These are phyloP conservation scores for Calocera viscosa DNA, from an alignment of 768 basidiomycete genomes.

Conservation along the genomic window DNA sequence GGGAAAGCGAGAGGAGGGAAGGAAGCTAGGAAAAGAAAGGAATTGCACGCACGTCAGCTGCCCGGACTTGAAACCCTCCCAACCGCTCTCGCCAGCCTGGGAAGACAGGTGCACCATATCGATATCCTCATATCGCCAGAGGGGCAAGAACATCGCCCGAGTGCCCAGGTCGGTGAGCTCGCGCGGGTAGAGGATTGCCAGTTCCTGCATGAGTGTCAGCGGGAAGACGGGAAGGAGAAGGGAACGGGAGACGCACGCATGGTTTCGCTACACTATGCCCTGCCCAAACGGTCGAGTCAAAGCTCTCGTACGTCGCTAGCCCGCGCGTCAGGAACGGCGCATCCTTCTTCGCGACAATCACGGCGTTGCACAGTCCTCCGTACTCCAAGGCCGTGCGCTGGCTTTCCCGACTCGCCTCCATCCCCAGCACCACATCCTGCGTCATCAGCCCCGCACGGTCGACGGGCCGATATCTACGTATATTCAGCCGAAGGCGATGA, in stretches of 20 bases:
- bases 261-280: constrained; percentile 24
- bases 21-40: no score
- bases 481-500: constrained; percentile 25
- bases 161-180: background rate
- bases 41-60: constrained; percentile 2
- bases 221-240: background rate
- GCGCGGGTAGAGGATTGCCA: background rate
- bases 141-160: background rate
- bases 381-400: constrained; percentile 19
- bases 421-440: constrained; percentile 24
- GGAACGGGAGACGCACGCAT: constrained; percentile 22
- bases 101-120: background rate
- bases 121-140: background rate
- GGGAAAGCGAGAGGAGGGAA: background rate
- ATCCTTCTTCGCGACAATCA: constrained; percentile 24
- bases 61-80: background rate
- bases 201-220: background rate
- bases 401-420: constrained; percentile 26
- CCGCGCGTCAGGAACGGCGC: constrained; percentile 26
- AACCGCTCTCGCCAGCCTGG: background rate
- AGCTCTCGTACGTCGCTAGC: no score
- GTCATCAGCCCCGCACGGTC: constrained; percentile 16
- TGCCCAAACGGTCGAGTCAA: constrained; percentile 24
- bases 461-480: constrained; percentile 27
- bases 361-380: constrained; percentile 27